Evolutionary conservation across 345 rosid genomes (phyloP).

Genomic region (Eucalyptus cloeziana): DNA sequence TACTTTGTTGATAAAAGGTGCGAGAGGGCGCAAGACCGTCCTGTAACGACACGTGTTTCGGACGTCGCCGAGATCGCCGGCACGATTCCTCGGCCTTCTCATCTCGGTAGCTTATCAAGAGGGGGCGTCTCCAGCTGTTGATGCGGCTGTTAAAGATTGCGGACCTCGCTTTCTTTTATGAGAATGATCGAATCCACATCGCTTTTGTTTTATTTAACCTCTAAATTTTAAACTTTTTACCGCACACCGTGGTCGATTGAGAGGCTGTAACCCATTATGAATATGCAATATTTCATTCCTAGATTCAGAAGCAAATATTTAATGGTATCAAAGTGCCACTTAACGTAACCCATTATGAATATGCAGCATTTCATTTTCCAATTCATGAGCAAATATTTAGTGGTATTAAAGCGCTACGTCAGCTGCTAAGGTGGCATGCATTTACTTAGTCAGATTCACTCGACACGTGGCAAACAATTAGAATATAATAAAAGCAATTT

Average conservation of each 20-base stretch:
- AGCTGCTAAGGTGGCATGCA: neutral
- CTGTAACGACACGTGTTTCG: neutral
- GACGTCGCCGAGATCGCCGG: neutral
- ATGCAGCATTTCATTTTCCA: too few species aligned
- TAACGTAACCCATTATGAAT: neutral
- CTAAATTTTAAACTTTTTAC: neutral
- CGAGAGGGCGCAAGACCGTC: neutral
- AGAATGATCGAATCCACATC: neutral
- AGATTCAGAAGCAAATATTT: neutral
- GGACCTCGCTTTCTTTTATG: neutral
- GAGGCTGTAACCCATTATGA: neutral
- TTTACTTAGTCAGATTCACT: neutral
- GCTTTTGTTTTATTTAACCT: neutral
- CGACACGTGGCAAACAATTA: neutral
- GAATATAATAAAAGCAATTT: too few species aligned
- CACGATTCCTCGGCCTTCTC: neutral
- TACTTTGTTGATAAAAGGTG: neutral
- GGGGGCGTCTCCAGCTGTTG: neutral
- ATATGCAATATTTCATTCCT: neutral
- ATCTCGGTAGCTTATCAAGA: neutral
- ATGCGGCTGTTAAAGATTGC: neutral
- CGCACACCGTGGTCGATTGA: neutral
- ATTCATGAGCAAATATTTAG: neutral
- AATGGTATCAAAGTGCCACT: neutral
- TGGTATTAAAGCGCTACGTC: too few species aligned